Base-by-base conservation (phyloP, 805 yeast genomes). In the Kuraishia borneana region DNA sequence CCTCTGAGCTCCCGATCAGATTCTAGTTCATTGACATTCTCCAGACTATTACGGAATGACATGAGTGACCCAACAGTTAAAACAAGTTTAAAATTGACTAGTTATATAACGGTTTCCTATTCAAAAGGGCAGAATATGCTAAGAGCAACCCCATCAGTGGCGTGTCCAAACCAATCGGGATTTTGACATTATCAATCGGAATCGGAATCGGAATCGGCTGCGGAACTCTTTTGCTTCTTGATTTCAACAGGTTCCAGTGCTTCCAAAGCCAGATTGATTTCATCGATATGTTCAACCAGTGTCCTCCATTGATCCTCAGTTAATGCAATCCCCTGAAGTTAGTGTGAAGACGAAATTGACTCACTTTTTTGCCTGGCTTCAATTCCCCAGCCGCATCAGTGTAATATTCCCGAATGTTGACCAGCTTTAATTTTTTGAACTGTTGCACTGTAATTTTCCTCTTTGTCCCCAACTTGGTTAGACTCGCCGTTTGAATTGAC, bases 321-420 rank as follows among this genome's bases (percentile, higher is more conserved):
- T 18, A 77, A 50, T 2, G 83, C 63, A 16, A 77, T 73, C 0
- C 83, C 83, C 55, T 54, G n/a, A 10, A 23, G 23, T 26, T 20
- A 23, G 29, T 41, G 41, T 39, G 40, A 43, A 25, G 32, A 10
- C 5, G 17, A n/a, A 17, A 14, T 6, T 6, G n/a, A 42, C 60
- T 34, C 40, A 60, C 79, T 56, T 88, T 88, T 48, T 75, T 79
- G 1, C 95, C 94, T 0, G 97, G 97, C 39, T 67, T 67, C 60
- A 68, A 63, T 39, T 75, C 78, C 5, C 79, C 79, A 7, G 61
- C 58, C 3, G 62, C 54, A 33, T 75, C 72, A 34, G 63, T 64
- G 53, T 84, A 88, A 58, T 64, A 85, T 51, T 88, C 96, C 38
- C 97, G 69, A 35, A 88, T 82, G 47, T 88, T 95, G 10, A 89